phyloP scores from a whole-genome alignment of 768 basidiomycete genomes.

The Lactarius sanguifluus region DNA sequence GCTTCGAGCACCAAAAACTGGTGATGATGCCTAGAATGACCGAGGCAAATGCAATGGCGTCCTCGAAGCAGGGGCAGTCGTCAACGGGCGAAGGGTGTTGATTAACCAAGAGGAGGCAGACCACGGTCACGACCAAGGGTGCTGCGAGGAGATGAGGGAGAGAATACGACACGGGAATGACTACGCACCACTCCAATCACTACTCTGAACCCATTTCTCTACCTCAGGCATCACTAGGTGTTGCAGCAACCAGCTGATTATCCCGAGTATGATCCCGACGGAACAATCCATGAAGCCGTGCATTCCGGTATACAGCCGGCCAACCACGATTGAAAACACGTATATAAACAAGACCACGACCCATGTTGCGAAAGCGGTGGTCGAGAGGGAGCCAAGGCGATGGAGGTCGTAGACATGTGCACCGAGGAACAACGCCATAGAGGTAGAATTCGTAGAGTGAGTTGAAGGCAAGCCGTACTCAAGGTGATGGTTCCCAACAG shows the following conservation, averaged over 20 bases:
- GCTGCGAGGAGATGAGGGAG: slow-evolving; percentile 37
- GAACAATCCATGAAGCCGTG: slow-evolving; percentile 79
- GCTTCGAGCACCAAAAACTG: slow-evolving; percentile 61
- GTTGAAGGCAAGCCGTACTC: slow-evolving; percentile 98
- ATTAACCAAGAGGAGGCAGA: slow-evolving; percentile 76
- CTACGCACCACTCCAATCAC: slow-evolving; percentile 40
- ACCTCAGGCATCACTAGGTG: slow-evolving; percentile 39
- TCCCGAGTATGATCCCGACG: slow-evolving; percentile 63
- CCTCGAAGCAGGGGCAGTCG: slow-evolving; percentile 97
- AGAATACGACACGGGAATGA: slow-evolving; percentile 8
- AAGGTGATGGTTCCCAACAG: slow-evolving; percentile 75
- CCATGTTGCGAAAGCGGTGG: slow-evolving; percentile 43
- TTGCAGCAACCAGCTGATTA: slow-evolving; percentile 57
- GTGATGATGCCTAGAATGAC: slow-evolving; percentile 75
- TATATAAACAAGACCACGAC: slow-evolving; percentile 53
- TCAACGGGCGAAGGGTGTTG: slow-evolving; percentile 94
- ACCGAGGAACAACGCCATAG: slow-evolving; percentile 82
- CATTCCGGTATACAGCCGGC: slow-evolving; percentile 86
- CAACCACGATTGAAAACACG: slow-evolving; percentile 70
- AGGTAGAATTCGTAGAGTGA: slow-evolving; percentile 88
- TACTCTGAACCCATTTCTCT: slow-evolving; percentile 43
- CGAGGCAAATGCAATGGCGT: slow-evolving; percentile 90
- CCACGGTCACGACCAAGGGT: slow-evolving; percentile 57
- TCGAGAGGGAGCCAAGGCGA: slow-evolving; percentile 43
- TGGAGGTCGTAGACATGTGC: slow-evolving; percentile 56